Percentiles rank a stretch among this genome's conserved stretches.
Conservation (phyloP, 2,329 filamentous ascomycete genomes). For the Didymella segeticola region DNA sequence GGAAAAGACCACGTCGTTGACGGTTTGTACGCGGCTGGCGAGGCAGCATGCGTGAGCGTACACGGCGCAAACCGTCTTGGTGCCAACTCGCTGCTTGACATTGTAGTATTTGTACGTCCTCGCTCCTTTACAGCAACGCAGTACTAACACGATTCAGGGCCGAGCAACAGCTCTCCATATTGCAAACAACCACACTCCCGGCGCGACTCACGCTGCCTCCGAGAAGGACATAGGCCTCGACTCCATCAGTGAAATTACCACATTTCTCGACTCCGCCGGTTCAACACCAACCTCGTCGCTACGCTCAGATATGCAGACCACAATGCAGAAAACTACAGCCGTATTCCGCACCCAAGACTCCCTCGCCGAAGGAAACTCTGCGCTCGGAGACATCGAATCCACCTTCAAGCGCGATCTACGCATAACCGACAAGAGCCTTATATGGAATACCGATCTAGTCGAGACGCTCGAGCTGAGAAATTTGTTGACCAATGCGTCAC, state of each 20-base stretch:
- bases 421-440: constrained; percentile 53
- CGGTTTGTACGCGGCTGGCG: constrained; percentile 57
- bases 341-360: constrained; percentile 55
- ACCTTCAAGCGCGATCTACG: constrained; percentile 47
- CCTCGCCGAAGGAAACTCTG: constrained; percentile 41
- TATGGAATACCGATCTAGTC: constrained; percentile 59
- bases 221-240: constrained; percentile 46
- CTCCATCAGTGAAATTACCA: constrained; percentile 46
- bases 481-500: constrained; percentile 55
- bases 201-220: constrained; percentile 43
- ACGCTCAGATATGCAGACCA: constrained; percentile 53
- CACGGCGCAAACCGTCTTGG: constrained; percentile 58
- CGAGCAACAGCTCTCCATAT: constrained; percentile 55
- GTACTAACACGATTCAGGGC: constrained; percentile 35
- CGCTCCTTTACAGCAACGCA: too few relatives aligned
- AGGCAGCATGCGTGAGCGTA: constrained; percentile 58
- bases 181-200: constrained; percentile 49
- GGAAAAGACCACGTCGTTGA: constrained; percentile 53
- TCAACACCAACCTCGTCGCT: constrained; percentile 48
- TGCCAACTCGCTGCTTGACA: constrained; percentile 58
- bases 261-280: constrained; percentile 48
- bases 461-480: constrained; percentile 58
- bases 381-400: constrained; percentile 46
- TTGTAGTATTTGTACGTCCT: constrained; percentile 55
- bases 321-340: constrained; percentile 56